Evolutionary conservation across 495 filamentous ascomycete species (phyloP).

Genomic region (Penicillium verhagenii): DNA sequence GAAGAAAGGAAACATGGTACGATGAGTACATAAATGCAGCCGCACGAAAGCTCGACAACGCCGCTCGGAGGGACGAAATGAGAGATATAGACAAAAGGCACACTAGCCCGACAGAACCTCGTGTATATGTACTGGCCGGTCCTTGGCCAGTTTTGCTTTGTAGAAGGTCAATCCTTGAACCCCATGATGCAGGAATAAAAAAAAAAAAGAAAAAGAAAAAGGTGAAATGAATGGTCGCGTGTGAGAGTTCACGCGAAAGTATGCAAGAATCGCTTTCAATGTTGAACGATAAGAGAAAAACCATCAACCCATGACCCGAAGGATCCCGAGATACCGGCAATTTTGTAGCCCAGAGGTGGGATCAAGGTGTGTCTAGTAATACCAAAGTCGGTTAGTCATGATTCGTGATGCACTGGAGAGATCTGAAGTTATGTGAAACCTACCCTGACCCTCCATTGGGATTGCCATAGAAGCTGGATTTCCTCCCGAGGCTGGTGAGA

Average conservation of each 20-base stretch:
- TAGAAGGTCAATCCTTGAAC: slow-evolving; percentile 3
- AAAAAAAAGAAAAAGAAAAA: slow-evolving; percentile 7
- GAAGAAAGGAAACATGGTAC: slow-evolving; percentile 9
- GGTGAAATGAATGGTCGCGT: not conserved
- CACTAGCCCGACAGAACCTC: slow-evolving; percentile 6
- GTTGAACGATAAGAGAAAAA: slow-evolving; percentile 81
- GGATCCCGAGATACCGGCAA: slow-evolving; percentile 84
- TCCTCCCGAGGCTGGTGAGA: slow-evolving; percentile 80
- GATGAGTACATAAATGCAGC: slow-evolving; percentile 17
- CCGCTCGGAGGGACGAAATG: slow-evolving; percentile 10
- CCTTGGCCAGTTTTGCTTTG: slow-evolving; percentile 6
- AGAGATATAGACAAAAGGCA: slow-evolving; percentile 23
- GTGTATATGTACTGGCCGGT: slow-evolving; percentile 18
- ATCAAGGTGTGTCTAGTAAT: slow-evolving; percentile 77
- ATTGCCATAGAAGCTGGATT: slow-evolving; percentile 84
- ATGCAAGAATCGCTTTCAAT: slow-evolving; percentile 34
- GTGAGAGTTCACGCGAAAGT: not conserved
- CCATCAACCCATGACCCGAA: slow-evolving; percentile 83
- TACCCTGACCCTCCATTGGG: slow-evolving; percentile 78
- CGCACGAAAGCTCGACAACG: slow-evolving; percentile 14
- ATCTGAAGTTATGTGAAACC: slow-evolving; percentile 25
- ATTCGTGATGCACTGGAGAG: too few relatives aligned
- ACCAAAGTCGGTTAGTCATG: not conserved
- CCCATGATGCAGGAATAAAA: not conserved
- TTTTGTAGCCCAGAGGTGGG: slow-evolving; percentile 83